A percentile compares a stretch with the other conserved stretches of the same genome.
Evolutionary conservation across 345 rosid genomes (phyloP).

Genomic region (rapeseed (Brassica napus)): DNA sequence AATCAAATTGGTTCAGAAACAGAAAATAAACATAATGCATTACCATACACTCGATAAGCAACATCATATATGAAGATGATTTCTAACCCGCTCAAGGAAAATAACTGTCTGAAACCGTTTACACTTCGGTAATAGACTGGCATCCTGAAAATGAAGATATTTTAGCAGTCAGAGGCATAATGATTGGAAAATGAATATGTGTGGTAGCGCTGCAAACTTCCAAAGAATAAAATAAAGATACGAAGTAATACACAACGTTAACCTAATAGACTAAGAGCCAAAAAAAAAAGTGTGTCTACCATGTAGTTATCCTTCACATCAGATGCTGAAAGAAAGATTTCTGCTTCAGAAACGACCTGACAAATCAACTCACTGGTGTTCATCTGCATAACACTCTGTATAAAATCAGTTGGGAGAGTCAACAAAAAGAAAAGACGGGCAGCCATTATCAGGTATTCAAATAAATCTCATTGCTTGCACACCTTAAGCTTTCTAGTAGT

Average conservation of each 20-base stretch:
- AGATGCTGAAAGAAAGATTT: conserved; percentile 53
- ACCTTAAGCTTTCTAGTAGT: conserved; percentile 57
- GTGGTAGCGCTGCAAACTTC: conserved; percentile 20
- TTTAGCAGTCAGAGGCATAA: conserved; percentile 14
- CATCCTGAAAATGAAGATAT: conserved; percentile 50
- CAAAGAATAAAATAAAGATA: neutral
- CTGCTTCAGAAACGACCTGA: conserved; percentile 43
- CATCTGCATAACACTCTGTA: conserved; percentile 23
- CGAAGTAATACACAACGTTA: no score
- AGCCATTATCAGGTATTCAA: conserved; percentile 5
- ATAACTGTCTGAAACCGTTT: conserved; percentile 82
- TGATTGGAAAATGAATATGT: conserved; percentile 11
- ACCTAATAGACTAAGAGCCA: neutral
- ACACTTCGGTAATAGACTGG: conserved; percentile 68
- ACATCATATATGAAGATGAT: neutral
- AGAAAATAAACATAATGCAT: neutral
- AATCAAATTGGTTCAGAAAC: neutral
- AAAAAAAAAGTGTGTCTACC: conserved; percentile 42
- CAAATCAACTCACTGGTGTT: conserved; percentile 27
- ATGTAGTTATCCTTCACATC: conserved; percentile 69
- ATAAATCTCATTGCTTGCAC: neutral
- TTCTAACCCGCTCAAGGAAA: conserved; percentile 77
- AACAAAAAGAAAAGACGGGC: neutral
- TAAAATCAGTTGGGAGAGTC: neutral
- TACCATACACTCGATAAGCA: neutral